These are phyloP conservation scores for Lipomyces sp. DNA, from an alignment of 805 yeast genomes.

Conservation along the genomic window DNA sequence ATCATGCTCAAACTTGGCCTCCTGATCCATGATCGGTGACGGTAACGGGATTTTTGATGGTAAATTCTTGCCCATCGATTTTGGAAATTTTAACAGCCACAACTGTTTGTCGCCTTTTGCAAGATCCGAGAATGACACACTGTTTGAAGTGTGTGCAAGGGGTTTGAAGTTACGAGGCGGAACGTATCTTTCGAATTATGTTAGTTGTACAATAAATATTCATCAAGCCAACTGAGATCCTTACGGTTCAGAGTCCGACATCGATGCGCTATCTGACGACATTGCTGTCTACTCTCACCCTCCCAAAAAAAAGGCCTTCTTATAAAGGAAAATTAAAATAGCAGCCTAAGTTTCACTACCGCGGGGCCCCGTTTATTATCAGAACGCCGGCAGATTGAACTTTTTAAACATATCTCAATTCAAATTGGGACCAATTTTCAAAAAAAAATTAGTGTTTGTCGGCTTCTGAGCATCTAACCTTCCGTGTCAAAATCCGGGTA, in stretches of 20 bases:
- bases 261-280: not conserved
- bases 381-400: too few species aligned
- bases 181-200: conserved; percentile 8
- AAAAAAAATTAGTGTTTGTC: too few species aligned
- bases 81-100: conserved; percentile 31
- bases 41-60: conserved; percentile 22
- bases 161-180: conserved; percentile 28
- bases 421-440: too few species aligned
- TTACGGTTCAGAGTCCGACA: not conserved
- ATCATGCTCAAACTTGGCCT: conserved; percentile 17
- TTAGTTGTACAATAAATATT: not conserved
- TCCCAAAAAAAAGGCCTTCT: too few species aligned
- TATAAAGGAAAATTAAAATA: too few species aligned
- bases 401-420: too few species aligned
- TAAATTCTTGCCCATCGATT: conserved; percentile 1
- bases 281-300: not conserved
- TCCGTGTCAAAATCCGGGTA: too few species aligned
- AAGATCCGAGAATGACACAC: conserved; percentile 15
- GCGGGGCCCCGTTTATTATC: too few species aligned
- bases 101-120: conserved; percentile 16
- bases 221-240: not conserved
- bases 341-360: too few species aligned
- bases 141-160: conserved; percentile 6
- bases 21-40: not conserved
- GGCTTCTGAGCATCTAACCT: too few species aligned